phyloP scores from a whole-genome alignment of 2,329 filamentous ascomycete species.

The Harringtonia aguacate region DNA sequence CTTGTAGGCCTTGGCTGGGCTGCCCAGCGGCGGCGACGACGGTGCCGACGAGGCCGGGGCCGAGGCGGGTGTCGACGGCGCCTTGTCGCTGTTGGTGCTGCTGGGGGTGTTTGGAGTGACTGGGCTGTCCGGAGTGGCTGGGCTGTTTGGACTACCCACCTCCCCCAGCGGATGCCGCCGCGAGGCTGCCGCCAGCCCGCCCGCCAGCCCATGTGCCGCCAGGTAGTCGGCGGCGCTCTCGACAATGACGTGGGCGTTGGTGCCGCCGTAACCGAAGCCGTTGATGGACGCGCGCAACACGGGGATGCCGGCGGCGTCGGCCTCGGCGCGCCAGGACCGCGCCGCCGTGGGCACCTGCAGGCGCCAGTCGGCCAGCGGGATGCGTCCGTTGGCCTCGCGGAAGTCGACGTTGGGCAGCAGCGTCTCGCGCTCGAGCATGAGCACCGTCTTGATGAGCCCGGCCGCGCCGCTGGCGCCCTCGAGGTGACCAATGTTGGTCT shows the following conservation, averaged over 20 bases:
- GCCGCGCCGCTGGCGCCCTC: slow-evolving; percentile 36
- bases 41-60: no score
- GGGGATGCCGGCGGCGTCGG: neutral
- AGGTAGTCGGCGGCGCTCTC: slow-evolving; percentile 22
- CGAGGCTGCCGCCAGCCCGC: neutral
- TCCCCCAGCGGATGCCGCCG: no score
- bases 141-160: no score
- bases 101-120: no score
- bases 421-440: slow-evolving; percentile 24
- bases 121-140: no score
- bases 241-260: slow-evolving; percentile 16
- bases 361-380: slow-evolving; percentile 30
- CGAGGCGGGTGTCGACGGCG: no score
- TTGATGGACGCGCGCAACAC: slow-evolving; percentile 28
- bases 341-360: slow-evolving; percentile 23
- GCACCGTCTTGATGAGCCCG: slow-evolving; percentile 28
- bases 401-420: slow-evolving; percentile 31
- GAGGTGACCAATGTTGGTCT: slow-evolving; percentile 32
- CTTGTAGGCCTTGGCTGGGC: no score
- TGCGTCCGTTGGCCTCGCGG: slow-evolving; percentile 30
- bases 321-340: slow-evolving; percentile 18
- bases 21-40: no score
- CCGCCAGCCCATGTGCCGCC: neutral
- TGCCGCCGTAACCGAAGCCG: slow-evolving; percentile 30
- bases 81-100: no score